Conservation (phyloP, 78 protist genomes). For the Guillardia theta region DNA sequence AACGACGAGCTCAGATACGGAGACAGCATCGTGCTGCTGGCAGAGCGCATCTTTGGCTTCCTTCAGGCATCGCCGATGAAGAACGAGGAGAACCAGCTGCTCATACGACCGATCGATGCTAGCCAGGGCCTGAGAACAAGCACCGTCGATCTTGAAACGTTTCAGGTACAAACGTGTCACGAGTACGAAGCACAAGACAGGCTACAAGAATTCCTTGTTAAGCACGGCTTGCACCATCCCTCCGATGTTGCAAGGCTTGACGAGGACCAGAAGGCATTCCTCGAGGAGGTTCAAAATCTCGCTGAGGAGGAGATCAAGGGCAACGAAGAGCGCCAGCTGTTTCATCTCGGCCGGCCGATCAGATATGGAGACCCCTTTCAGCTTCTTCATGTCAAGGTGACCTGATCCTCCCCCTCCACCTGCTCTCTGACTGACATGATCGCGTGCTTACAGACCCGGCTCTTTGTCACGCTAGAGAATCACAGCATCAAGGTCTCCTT, state of each 20-base stretch:
- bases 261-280: not conserved
- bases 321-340: not conserved
- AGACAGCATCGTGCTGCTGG: not conserved
- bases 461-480: not conserved
- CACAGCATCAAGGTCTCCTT: too few relatives aligned
- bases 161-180: not conserved
- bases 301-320: not conserved
- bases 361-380: not conserved
- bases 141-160: not conserved
- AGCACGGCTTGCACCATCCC: not conserved
- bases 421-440: too few relatives aligned
- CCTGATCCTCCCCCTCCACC: too few relatives aligned
- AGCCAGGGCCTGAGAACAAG: too few relatives aligned
- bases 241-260: not conserved
- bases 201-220: not conserved
- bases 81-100: too few relatives aligned
- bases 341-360: not conserved
- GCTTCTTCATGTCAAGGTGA: not conserved
- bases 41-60: not conserved
- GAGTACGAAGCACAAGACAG: not conserved
- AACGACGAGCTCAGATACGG: not conserved
- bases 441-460: not conserved
- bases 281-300: not conserved
- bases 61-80: too few relatives aligned
- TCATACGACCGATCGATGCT: too few relatives aligned